These are phyloP conservation scores for Dioszegia hungarica DNA, from an alignment of 768 basidiomycete species.

Conservation along the genomic window DNA sequence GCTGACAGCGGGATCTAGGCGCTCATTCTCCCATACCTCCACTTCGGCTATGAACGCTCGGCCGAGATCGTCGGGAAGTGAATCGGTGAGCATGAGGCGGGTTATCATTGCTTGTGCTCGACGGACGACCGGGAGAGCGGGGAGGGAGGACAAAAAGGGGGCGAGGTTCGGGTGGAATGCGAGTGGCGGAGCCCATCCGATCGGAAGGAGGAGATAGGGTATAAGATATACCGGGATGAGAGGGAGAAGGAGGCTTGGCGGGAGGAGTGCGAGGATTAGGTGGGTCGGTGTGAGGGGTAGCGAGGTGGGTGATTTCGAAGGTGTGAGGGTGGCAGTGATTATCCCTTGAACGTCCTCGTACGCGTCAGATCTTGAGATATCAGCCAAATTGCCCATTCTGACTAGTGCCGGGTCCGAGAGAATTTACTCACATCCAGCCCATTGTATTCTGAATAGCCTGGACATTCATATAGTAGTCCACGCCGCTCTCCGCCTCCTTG, in stretches of 20 bases:
- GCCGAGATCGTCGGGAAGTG: conserved; percentile 36
- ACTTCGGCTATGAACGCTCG: conserved; percentile 28
- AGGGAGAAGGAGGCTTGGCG: conserved; percentile 40
- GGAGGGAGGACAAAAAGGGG: conserved; percentile 11
- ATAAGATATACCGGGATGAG: conserved; percentile 29
- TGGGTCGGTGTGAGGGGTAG: conserved; percentile 44
- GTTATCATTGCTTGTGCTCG: conserved; percentile 19
- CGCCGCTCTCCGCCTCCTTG: conserved; percentile 58
- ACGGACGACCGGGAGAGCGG: conserved; percentile 14
- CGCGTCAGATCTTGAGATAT: conserved; percentile 28
- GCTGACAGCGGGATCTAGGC: conserved; percentile 37
- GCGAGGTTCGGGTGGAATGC: conserved; percentile 45
- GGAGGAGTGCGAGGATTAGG: conserved; percentile 36
- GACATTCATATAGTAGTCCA: conserved; percentile 79
- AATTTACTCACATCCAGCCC: conserved; percentile 65
- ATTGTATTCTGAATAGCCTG: conserved; percentile 89
- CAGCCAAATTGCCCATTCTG: too few species aligned
- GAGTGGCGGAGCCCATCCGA: conserved; percentile 38
- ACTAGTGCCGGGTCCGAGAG: not conserved
- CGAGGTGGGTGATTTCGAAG: conserved; percentile 18
- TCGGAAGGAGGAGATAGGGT: conserved; percentile 41
- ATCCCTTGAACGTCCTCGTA: conserved; percentile 29
- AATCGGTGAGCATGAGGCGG: conserved; percentile 31
- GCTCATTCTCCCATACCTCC: conserved; percentile 47
- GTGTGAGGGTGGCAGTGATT: conserved; percentile 10